phyloP scores from a whole-genome alignment of 164 flowering plant genomes.

The Santalum album region DNA sequence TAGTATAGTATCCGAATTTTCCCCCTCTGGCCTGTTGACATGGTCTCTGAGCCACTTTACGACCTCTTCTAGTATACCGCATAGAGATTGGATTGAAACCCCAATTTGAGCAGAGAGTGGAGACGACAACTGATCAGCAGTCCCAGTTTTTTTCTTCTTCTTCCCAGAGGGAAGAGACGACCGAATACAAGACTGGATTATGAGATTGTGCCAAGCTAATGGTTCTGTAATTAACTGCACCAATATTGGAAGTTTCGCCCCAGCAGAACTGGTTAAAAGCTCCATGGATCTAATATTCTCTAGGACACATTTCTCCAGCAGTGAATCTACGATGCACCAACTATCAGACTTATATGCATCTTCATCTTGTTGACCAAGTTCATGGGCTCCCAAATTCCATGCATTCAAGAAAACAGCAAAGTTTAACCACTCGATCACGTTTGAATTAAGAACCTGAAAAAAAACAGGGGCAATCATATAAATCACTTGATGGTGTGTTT shows the following conservation, averaged over 20 bases:
- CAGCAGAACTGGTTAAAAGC: constrained; percentile 27
- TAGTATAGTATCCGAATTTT: constrained; percentile 30
- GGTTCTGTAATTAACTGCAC: constrained; percentile 73
- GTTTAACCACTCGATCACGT: constrained; percentile 64
- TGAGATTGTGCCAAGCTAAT: constrained; percentile 72
- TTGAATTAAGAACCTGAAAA: constrained; percentile 40
- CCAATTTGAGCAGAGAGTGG: constrained; percentile 26
- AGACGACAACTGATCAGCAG: constrained; percentile 29
- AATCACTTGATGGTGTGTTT: too few relatives aligned
- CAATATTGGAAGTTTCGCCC: constrained; percentile 30
- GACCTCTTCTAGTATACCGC: constrained; percentile 36
- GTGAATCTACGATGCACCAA: constrained; percentile 42
- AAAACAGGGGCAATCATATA: neutral
- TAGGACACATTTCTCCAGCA: constrained; percentile 38
- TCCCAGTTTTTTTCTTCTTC: constrained; percentile 68
- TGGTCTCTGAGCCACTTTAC: constrained; percentile 42
- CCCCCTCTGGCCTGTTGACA: constrained; percentile 34
- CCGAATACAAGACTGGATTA: constrained; percentile 63
- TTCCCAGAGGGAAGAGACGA: constrained; percentile 59
- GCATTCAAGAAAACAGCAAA: constrained; percentile 79
- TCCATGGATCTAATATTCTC: constrained; percentile 31
- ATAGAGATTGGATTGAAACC: constrained; percentile 36
- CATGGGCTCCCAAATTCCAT: constrained; percentile 48
- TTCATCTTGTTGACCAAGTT: constrained; percentile 18
- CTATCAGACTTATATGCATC: constrained; percentile 15